These are phyloP conservation scores for Nigrospora sphaerica DNA, from an alignment of 2,329 filamentous ascomycete genomes.

Conservation along the genomic window DNA sequence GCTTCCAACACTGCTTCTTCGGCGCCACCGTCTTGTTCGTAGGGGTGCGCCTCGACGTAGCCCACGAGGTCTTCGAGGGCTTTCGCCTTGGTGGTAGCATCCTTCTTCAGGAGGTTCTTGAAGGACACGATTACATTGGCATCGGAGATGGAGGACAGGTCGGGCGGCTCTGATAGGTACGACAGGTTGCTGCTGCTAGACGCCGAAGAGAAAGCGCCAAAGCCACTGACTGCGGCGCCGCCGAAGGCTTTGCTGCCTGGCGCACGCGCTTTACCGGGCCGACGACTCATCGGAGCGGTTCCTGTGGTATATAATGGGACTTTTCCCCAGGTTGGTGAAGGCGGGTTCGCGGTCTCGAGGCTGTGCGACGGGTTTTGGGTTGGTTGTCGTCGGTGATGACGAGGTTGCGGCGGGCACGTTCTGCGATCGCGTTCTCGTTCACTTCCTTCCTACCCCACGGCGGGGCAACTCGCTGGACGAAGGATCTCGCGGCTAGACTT, in stretches of 20 bases:
- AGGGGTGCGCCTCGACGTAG: constrained; percentile 49
- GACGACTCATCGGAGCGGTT: constrained; percentile 19
- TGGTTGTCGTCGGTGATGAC: no score
- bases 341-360: no score
- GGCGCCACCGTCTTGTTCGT: constrained; percentile 50
- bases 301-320: no score
- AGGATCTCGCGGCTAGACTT: neutral
- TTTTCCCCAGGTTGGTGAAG: no score
- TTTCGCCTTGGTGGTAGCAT: constrained; percentile 84
- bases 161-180: constrained; percentile 79
- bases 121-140: constrained; percentile 81
- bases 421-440: no score
- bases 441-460: constrained; percentile 15
- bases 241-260: constrained; percentile 18
- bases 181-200: constrained; percentile 54
- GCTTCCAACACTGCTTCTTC: constrained; percentile 81
- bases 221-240: constrained; percentile 17
- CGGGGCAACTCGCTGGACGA: neutral
- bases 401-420: no score
- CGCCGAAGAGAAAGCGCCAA: constrained; percentile 33
- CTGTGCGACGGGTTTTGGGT: no score
- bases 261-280: constrained; percentile 18
- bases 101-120: constrained; percentile 89
- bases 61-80: constrained; percentile 78
- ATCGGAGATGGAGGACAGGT: constrained; percentile 70